Evolutionary conservation across 2,329 filamentous ascomycete species (phyloP).

Genomic region (Phyllosticta paracitricarpa): DNA sequence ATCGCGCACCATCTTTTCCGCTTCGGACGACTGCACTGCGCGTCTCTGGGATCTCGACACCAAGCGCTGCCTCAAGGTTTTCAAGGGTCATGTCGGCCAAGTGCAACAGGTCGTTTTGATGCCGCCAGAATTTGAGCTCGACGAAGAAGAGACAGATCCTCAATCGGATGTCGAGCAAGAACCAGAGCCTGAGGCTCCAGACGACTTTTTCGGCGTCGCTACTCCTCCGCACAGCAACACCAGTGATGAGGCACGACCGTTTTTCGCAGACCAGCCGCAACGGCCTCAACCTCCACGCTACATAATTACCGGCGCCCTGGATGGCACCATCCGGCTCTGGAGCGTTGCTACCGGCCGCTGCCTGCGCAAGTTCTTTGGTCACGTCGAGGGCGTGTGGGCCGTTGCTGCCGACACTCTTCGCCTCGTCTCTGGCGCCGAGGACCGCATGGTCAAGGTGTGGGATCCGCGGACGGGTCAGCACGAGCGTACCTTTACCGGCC

Average conservation of each 20-base stretch:
- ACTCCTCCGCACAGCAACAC: conserved; percentile 9
- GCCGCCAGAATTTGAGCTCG: conserved; percentile 80
- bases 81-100: conserved; percentile 85
- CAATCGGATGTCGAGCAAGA: conserved; percentile 45
- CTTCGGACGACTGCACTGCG: conserved; percentile 85
- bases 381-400: conserved; percentile 93
- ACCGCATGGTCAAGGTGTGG: conserved; percentile 94
- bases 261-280: conserved; percentile 47
- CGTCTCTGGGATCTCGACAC: conserved; percentile 91
- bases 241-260: conserved; percentile 7
- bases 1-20: conserved; percentile 81
- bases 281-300: conserved; percentile 75
- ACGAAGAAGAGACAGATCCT: conserved; percentile 52
- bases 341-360: conserved; percentile 74
- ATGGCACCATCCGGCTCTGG: conserved; percentile 88
- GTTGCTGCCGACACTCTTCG: conserved; percentile 80
- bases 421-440: conserved; percentile 81
- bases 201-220: conserved; percentile 8
- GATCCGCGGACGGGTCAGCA: conserved; percentile 85
- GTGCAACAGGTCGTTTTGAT: conserved; percentile 85
- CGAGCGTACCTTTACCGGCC: conserved; percentile 84
- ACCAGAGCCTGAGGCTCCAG: conserved; percentile 16
- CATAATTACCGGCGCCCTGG: conserved; percentile 85
- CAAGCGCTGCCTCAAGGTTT: conserved; percentile 63
- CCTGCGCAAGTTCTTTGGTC: conserved; percentile 88